Evolutionary conservation across 257 asterid genomes (phyloP).

Genomic region (Rubia yunnanensis): DNA sequence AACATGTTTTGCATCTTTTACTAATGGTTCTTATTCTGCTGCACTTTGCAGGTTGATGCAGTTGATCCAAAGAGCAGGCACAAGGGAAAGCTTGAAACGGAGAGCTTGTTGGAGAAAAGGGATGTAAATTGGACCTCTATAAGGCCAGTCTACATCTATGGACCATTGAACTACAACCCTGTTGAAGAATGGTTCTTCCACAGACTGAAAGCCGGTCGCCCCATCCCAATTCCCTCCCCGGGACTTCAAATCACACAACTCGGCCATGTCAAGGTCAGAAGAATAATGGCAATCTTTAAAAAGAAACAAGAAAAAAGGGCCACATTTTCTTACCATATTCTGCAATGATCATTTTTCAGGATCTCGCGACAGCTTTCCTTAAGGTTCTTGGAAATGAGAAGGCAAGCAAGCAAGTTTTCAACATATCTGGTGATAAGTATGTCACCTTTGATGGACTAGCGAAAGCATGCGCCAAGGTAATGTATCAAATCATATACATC

Average conservation of each 20-base stretch:
- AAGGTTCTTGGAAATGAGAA: constrained; percentile 88
- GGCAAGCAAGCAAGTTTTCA: constrained; percentile 80
- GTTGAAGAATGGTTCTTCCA: constrained; percentile 99
- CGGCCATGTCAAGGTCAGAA: constrained; percentile 87
- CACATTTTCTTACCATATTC: background rate
- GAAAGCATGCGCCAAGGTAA: constrained; percentile 94
- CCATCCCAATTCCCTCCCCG: constrained; percentile 84
- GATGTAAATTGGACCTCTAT: constrained; percentile 85
- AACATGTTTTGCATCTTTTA: background rate
- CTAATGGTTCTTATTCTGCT: background rate
- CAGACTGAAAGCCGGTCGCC: constrained; percentile 92
- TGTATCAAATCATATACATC: background rate
- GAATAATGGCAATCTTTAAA: background rate
- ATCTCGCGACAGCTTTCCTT: constrained; percentile 74
- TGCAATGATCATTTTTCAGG: constrained; percentile 36
- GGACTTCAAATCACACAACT: constrained; percentile 92
- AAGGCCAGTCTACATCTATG: constrained; percentile 93
- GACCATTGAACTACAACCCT: constrained; percentile 94
- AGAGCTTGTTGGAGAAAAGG: constrained; percentile 57
- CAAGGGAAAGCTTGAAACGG: constrained; percentile 98
- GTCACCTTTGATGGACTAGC: constrained; percentile 97
- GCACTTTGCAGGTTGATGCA: constrained; percentile 58
- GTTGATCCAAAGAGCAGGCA: constrained; percentile 98
- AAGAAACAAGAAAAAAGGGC: background rate
- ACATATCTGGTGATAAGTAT: constrained; percentile 89